Evolutionary conservation across 2,329 filamentous ascomycete species (phyloP).

Genomic region (Sporothrix luriei): DNA sequence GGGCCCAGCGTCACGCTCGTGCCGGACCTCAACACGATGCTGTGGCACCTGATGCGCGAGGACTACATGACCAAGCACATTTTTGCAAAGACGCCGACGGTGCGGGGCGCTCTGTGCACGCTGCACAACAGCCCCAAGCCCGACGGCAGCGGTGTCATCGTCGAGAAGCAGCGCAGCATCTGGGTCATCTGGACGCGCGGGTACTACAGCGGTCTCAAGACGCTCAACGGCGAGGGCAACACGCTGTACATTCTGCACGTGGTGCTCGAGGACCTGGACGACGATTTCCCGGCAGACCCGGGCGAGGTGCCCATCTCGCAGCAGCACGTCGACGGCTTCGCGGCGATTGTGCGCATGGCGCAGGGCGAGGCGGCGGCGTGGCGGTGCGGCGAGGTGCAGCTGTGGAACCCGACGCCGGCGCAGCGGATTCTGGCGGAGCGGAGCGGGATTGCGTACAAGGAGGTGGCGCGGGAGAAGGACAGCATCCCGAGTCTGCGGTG

Average conservation of each 20-base stretch:
- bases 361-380: constrained; percentile 71
- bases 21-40: constrained; percentile 67
- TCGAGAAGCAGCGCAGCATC: constrained; percentile 53
- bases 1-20: constrained; percentile 63
- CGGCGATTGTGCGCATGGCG: constrained; percentile 66
- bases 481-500: constrained; percentile 74
- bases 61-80: constrained; percentile 72
- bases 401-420: constrained; percentile 77
- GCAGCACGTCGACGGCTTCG: constrained; percentile 57
- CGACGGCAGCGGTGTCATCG: not conserved
- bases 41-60: constrained; percentile 81
- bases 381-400: constrained; percentile 68
- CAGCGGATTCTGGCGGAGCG: constrained; percentile 52
- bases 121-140: constrained; percentile 46
- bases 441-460: constrained; percentile 53
- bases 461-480: constrained; percentile 61
- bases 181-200: constrained; percentile 75
- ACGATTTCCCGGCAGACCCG: constrained; percentile 47
- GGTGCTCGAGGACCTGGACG: constrained; percentile 62
- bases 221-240: constrained; percentile 57
- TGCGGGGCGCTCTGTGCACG: constrained; percentile 71
- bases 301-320: constrained; percentile 30
- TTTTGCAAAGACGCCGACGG: constrained; percentile 56
- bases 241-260: constrained; percentile 70
- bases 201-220: constrained; percentile 60